A percentile compares a stretch with the other conserved stretches of the same genome.
These are phyloP conservation scores for Rhizopogon vulgaris DNA, from an alignment of 768 basidiomycete species.

Conservation along the genomic window DNA sequence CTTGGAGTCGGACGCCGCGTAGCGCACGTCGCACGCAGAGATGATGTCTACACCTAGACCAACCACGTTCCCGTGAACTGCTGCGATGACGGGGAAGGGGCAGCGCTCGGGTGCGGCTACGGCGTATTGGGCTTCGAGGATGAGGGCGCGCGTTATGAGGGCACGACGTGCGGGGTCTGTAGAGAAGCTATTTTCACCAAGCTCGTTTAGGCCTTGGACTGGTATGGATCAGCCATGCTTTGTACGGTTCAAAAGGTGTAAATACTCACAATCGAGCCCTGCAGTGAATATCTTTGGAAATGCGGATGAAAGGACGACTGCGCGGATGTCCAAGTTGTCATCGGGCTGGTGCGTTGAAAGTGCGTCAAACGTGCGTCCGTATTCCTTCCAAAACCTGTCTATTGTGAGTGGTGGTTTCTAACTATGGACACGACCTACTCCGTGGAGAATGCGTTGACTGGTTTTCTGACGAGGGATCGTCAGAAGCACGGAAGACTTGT, in stretches of 20 bases:
- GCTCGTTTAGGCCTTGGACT: conserved; percentile 23
- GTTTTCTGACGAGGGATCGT: conserved; percentile 33
- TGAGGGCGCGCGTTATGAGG: conserved; percentile 38
- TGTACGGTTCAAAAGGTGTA: not conserved
- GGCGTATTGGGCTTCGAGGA: conserved; percentile 61
- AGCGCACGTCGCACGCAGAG: conserved; percentile 71
- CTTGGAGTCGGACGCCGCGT: conserved; percentile 51
- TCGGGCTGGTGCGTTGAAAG: conserved; percentile 31
- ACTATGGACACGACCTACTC: conserved; percentile 27
- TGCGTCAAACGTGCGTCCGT: conserved; percentile 53
- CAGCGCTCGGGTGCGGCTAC: conserved; percentile 65
- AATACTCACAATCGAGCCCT: conserved; percentile 65
- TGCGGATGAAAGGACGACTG: conserved; percentile 65
- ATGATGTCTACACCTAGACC: conserved; percentile 76
- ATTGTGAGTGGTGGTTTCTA: not conserved
- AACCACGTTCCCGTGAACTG: conserved; percentile 67
- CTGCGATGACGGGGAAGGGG: conserved; percentile 77
- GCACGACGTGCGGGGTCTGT: conserved; percentile 51
- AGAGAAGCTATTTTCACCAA: not conserved
- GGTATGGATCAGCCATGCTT: not conserved
- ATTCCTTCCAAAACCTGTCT: conserved; percentile 66
- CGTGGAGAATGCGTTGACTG: conserved; percentile 61
- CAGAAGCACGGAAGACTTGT: not conserved
- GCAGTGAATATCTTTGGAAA: conserved; percentile 75
- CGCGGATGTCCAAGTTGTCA: conserved; percentile 40